These are phyloP conservation scores for Gnomoniopsis smithogilvyi DNA, from an alignment of 2,329 filamentous ascomycete genomes.

Conservation along the genomic window DNA sequence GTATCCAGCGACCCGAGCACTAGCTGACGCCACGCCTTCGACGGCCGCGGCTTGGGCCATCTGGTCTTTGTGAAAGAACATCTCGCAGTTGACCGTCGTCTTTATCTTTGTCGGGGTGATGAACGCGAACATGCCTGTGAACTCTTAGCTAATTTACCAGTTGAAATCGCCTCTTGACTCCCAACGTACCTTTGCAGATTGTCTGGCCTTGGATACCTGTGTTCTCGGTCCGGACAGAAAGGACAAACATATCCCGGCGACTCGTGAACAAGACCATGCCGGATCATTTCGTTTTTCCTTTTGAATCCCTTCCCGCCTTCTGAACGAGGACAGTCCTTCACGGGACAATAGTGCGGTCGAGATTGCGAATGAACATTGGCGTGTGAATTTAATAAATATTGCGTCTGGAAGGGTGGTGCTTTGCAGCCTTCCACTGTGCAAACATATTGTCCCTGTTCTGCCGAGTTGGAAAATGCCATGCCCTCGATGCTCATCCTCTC, in stretches of 20 bases:
- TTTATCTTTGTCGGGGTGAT: constrained; percentile 86
- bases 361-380: constrained; percentile 67
- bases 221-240: constrained; percentile 90
- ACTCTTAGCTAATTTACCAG: constrained; percentile 15
- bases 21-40: constrained; percentile 56
- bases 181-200: constrained; percentile 80
- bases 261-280: constrained; percentile 83
- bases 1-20: background rate
- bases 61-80: constrained; percentile 80
- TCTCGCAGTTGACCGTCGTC: constrained; percentile 79
- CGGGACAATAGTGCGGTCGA: constrained; percentile 63
- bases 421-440: constrained; percentile 64
- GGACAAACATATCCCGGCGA: constrained; percentile 95
- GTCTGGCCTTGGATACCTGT: constrained; percentile 91
- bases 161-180: constrained; percentile 13
- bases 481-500: constrained; percentile 59
- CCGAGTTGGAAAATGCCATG: constrained; percentile 36
- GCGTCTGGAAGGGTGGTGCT: constrained; percentile 73
- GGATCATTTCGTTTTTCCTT: constrained; percentile 70
- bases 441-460: constrained; percentile 46
- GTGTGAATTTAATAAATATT: constrained; percentile 75
- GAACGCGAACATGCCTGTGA: constrained; percentile 81
- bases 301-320: constrained; percentile 68
- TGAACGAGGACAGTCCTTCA: constrained; percentile 59
- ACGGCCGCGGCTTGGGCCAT: constrained; percentile 78